These are phyloP conservation scores for Polysphondylium violaceum DNA, from an alignment of 78 protist genomes.

Conservation along the genomic window DNA sequence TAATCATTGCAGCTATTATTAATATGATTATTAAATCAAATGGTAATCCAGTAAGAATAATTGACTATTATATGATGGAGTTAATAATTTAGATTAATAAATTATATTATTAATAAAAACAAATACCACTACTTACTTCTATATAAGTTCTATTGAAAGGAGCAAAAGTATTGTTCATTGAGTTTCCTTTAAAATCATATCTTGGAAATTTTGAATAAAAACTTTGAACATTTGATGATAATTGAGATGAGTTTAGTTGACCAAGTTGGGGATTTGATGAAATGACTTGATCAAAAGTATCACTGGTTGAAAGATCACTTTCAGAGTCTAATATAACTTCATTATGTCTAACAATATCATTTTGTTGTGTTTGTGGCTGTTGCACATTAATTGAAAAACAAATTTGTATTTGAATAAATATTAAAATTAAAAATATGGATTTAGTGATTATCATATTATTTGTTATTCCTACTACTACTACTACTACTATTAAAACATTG, in stretches of 20 bases:
- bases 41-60: slow-evolving; percentile 57
- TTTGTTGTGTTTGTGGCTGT: too few species aligned
- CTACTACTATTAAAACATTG: too few species aligned
- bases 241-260: not conserved
- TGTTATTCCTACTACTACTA: too few species aligned
- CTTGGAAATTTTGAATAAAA: slow-evolving; percentile 28
- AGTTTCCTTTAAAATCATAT: not conserved
- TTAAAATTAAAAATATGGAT: too few species aligned
- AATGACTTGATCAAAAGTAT: too few species aligned
- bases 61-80: slow-evolving; percentile 4
- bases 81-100: not conserved
- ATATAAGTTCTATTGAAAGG: slow-evolving; percentile 22
- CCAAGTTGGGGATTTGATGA: not conserved
- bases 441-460: too few species aligned
- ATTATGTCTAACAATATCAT: too few species aligned
- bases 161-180: slow-evolving; percentile 8
- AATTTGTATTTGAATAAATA: too few species aligned
- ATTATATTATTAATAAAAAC: not conserved
- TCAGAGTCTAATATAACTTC: too few species aligned
- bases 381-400: too few species aligned
- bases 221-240: slow-evolving; percentile 6
- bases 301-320: too few species aligned
- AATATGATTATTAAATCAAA: slow-evolving; percentile 5
- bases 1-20: not conserved
- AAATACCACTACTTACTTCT: slow-evolving; percentile 3